Conservation (phyloP, 1,284 basidiomycete genomes). For the Neolentinus lepideus region DNA sequence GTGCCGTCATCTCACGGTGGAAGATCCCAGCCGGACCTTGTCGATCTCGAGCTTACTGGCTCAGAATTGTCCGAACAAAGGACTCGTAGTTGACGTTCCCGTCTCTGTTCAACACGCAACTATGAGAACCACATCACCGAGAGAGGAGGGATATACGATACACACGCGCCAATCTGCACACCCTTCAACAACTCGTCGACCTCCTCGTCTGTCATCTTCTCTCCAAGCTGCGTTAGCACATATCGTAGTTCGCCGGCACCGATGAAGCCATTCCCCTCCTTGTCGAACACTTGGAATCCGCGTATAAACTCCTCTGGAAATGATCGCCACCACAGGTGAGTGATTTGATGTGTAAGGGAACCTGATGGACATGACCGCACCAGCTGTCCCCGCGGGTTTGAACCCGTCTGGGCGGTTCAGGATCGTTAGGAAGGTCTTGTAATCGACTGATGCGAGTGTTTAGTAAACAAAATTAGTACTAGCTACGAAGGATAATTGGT, state of each 20-base stretch:
- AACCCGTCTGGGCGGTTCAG: constrained; percentile 95
- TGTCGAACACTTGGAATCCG: constrained; percentile 99
- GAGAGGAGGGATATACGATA: constrained; percentile 13
- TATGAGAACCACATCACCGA: background rate
- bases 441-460: constrained; percentile 58
- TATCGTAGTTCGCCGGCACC: constrained; percentile 91
- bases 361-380: constrained; percentile 36
- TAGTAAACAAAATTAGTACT: background rate
- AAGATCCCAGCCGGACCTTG: too few relatives aligned
- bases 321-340: background rate
- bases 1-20: too few relatives aligned
- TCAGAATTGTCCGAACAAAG: constrained; percentile 88
- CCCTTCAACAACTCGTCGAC: constrained; percentile 98
- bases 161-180: constrained; percentile 80
- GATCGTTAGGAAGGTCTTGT: constrained; percentile 85
- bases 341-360: background rate
- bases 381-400: constrained; percentile 91
- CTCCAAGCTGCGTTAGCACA: constrained; percentile 91
- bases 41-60: constrained; percentile 41
- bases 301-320: constrained; percentile 93
- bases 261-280: constrained; percentile 96
- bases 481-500: too few relatives aligned
- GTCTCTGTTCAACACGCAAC: constrained; percentile 51
- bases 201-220: constrained; percentile 97
- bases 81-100: constrained; percentile 98